Percentiles rank a stretch among this genome's conserved stretches.
Conservation (phyloP, 805 yeast species). For the Hanseniaspora hatyaiensis region DNA sequence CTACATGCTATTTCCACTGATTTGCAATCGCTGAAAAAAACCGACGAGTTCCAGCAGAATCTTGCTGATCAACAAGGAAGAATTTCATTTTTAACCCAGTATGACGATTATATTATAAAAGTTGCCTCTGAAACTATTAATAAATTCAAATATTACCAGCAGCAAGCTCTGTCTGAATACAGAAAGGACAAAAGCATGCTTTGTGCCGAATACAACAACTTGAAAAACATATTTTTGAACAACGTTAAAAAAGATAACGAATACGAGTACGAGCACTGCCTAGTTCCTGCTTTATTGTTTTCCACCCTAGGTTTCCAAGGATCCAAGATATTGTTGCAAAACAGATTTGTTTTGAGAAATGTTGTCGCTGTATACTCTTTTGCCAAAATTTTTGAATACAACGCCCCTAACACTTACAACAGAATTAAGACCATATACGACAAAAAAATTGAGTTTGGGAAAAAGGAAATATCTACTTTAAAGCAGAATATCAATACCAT, state of each 20-base stretch:
- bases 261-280: constrained; percentile 21
- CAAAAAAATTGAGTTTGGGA: constrained; percentile 20
- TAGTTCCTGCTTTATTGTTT: constrained; percentile 24
- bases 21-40: background rate
- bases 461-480: constrained; percentile 18
- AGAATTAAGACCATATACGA: constrained; percentile 18
- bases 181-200: constrained; percentile 9
- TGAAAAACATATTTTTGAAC: background rate
- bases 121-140: background rate
- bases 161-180: constrained; percentile 11
- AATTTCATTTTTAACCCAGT: constrained; percentile 1
- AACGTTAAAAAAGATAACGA: constrained; percentile 15
- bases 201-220: background rate
- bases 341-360: constrained; percentile 23
- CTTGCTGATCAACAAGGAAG: constrained; percentile 3
- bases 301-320: constrained; percentile 25
- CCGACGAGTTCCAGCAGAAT: background rate
- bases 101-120: constrained; percentile 11
- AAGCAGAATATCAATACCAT: constrained; percentile 17
- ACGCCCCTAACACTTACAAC: constrained; percentile 24
- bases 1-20: background rate
- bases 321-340: constrained; percentile 25
- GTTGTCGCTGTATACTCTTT: constrained; percentile 23
- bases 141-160: constrained; percentile 4
- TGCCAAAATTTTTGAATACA: constrained; percentile 20